phyloP scores from a whole-genome alignment of 1,284 basidiomycete genomes.

The Trametes pubescens region DNA sequence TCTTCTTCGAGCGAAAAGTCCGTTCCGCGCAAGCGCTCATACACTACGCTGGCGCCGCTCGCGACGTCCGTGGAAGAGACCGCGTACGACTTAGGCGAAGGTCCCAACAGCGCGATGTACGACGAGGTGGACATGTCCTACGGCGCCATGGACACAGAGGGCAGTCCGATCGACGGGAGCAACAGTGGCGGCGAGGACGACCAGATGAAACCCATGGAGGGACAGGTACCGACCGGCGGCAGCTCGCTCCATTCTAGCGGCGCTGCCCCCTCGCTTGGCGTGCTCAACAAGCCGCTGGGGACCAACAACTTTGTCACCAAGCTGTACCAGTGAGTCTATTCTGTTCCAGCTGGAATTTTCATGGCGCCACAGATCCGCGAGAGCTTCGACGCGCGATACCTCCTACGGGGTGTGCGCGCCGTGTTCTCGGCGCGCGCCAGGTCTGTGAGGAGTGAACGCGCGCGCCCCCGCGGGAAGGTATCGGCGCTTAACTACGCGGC shows the following conservation, averaged over 20 bases:
- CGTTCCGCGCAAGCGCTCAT: conserved; percentile 67
- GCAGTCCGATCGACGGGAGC: conserved; percentile 64
- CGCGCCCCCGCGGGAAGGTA: neutral
- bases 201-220: conserved; percentile 43
- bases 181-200: conserved; percentile 57
- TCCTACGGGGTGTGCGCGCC: conserved; percentile 10
- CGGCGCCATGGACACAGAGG: conserved; percentile 45
- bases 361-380: conserved; percentile 12
- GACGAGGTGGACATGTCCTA: conserved; percentile 62
- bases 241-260: conserved; percentile 28
- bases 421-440: conserved; percentile 9
- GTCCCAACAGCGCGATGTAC: conserved; percentile 46
- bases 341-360: conserved; percentile 12
- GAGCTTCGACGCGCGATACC: conserved; percentile 16
- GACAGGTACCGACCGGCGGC: conserved; percentile 30
- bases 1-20: conserved; percentile 57
- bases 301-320: conserved; percentile 87
- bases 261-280: conserved; percentile 50
- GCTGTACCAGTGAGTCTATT: conserved; percentile 77
- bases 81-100: conserved; percentile 40
- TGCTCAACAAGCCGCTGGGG: conserved; percentile 69
- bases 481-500: conserved; percentile 3
- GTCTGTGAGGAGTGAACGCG: conserved; percentile 4
- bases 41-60: conserved; percentile 56
- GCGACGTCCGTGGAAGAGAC: conserved; percentile 48